Percentiles rank a stretch among this genome's conserved stretches.
phyloP scores from a whole-genome alignment of 441 rosid species.

The Manihot esculenta region DNA sequence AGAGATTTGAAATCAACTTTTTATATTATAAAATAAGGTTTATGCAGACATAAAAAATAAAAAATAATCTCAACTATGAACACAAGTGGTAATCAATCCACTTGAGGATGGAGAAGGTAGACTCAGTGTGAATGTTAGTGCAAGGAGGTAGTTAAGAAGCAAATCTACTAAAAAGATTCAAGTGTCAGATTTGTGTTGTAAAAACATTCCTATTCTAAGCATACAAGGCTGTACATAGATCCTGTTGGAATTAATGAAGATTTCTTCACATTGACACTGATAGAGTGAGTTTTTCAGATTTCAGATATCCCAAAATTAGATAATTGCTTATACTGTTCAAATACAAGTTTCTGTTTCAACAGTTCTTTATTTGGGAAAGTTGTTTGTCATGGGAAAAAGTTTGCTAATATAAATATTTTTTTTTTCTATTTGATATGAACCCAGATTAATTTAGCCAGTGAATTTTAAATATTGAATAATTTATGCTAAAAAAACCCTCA shows the following conservation, averaged over 20 bases:
- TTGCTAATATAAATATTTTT: too few relatives aligned
- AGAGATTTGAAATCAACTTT: too few relatives aligned
- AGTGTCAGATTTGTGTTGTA: conserved; percentile 3
- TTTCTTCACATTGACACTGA: not conserved
- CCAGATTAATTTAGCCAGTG: too few relatives aligned
- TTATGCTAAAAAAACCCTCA: too few relatives aligned
- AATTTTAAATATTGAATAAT: too few relatives aligned
- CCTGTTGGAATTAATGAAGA: conserved; percentile 11
- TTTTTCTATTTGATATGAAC: too few relatives aligned
- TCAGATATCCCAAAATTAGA: not conserved
- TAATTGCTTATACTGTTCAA: conserved; percentile 7
- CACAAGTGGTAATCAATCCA: too few relatives aligned
- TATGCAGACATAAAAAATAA: too few relatives aligned
- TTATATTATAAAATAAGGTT: too few relatives aligned
- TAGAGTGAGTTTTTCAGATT: not conserved
- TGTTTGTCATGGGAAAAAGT: not conserved
- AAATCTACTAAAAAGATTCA: conserved; percentile 7
- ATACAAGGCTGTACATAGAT: conserved; percentile 9
- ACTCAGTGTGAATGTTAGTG: not conserved
- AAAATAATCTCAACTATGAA: too few relatives aligned
- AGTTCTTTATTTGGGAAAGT: not conserved
- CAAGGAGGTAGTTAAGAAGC: not conserved
- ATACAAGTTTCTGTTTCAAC: not conserved
- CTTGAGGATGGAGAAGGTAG: not conserved
- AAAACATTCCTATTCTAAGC: conserved; percentile 17